Conservation (phyloP, 192 early-diverging fungal species). For the Mortierella claussenii region DNA sequence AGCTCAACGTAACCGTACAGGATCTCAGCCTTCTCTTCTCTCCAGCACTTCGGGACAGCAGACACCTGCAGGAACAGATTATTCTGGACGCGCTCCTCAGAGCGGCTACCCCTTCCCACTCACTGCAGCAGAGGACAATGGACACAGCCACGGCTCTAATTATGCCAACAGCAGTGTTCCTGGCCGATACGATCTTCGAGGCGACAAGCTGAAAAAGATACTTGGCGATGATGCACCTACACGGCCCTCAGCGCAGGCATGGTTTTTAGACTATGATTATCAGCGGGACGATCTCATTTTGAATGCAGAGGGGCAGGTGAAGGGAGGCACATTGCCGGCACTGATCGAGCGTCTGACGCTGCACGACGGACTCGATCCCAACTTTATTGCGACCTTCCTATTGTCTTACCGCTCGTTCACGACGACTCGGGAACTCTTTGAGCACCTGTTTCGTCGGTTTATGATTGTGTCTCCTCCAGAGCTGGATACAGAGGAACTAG, state of each 20-base stretch:
- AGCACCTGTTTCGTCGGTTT: constrained; percentile 82
- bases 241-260: constrained; percentile 44
- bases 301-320: constrained; percentile 76
- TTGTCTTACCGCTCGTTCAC: constrained; percentile 93
- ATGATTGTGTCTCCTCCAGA: constrained; percentile 73
- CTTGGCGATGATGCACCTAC: constrained; percentile 65
- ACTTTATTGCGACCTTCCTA: constrained; percentile 87
- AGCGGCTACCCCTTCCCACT: constrained; percentile 8
- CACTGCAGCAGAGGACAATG: background rate
- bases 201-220: constrained; percentile 64
- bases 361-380: constrained; percentile 78
- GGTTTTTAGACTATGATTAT: constrained; percentile 71
- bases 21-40: too few species aligned
- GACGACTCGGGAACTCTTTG: constrained; percentile 80
- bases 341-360: constrained; percentile 78
- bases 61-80: constrained; percentile 3
- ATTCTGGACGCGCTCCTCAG: background rate
- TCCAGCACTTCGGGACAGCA: constrained; percentile 5
- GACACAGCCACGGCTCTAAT: background rate
- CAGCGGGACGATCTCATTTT: constrained; percentile 65
- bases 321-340: constrained; percentile 74
- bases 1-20: constrained; percentile 20
- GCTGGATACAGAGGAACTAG: constrained; percentile 72
- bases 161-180: constrained; percentile 31
- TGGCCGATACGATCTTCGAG: constrained; percentile 29